Percentiles rank a stretch among this genome's conserved stretches.
Conservation (phyloP, 1,139 yeast genomes). For the Saccharomyces pastorianus region DNA sequence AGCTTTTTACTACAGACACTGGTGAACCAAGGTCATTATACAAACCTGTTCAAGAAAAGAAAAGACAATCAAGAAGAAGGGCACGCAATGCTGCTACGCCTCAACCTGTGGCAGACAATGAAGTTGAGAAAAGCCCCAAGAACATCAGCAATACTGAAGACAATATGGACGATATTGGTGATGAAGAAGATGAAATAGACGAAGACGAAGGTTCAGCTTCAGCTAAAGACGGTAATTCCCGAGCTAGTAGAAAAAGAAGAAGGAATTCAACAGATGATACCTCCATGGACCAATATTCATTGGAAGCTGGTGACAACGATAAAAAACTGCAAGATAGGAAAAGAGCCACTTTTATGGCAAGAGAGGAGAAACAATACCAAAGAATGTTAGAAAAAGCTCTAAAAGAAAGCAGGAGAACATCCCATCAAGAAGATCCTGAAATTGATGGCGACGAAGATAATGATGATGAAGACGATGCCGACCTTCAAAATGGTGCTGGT, state of each 20-base stretch:
- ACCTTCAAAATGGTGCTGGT: background rate
- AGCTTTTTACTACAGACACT: constrained; percentile 40
- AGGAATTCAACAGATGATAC: background rate
- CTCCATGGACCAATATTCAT: background rate
- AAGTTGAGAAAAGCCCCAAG: constrained; percentile 9
- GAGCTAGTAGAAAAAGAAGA: constrained; percentile 3
- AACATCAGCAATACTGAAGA: constrained; percentile 8
- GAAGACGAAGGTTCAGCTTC: background rate
- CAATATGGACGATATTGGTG: constrained; percentile 4
- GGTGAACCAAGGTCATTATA: constrained; percentile 34
- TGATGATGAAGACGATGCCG: background rate
- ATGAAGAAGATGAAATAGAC: background rate
- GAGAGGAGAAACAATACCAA: constrained; percentile 36
- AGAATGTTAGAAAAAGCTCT: constrained; percentile 34
- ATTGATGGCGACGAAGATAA: constrained; percentile 8
- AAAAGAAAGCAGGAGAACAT: constrained; percentile 32
- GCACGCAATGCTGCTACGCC: constrained; percentile 8
- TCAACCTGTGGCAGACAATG: constrained; percentile 17
- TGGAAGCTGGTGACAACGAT: background rate
- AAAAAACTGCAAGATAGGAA: constrained; percentile 19
- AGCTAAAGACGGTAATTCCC: constrained; percentile 4
- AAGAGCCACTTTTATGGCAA: constrained; percentile 32
- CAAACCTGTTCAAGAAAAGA: constrained; percentile 34
- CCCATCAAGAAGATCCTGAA: constrained; percentile 18
- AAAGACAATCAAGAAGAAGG: constrained; percentile 15